Percentiles rank a stretch among this genome's conserved stretches.
Conservation (phyloP, 2,329 filamentous ascomycete genomes). For the Microthyrium microscopicum region DNA sequence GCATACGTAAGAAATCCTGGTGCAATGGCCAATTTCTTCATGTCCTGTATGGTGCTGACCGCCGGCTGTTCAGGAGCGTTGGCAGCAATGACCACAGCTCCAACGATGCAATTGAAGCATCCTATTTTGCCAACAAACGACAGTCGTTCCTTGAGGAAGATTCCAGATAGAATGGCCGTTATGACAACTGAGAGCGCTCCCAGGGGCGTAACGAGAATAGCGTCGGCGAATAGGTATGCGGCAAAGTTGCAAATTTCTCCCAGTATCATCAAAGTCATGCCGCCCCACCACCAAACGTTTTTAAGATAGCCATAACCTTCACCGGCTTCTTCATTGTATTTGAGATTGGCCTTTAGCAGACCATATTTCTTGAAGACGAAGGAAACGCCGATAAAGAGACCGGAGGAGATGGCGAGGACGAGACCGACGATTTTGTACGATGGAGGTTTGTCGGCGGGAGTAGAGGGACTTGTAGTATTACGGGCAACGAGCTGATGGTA, state of each 20-base stretch:
- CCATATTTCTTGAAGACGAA: slow-evolving; percentile 95
- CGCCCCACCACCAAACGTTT: slow-evolving; percentile 85
- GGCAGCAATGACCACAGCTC: slow-evolving; percentile 83
- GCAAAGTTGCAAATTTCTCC: slow-evolving; percentile 96
- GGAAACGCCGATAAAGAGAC: slow-evolving; percentile 81
- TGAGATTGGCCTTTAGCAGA: slow-evolving; percentile 78
- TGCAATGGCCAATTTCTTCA: slow-evolving; percentile 72
- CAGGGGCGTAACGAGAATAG: slow-evolving; percentile 83
- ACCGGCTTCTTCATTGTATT: slow-evolving; percentile 89
- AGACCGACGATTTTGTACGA: slow-evolving; percentile 79
- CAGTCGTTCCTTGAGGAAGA: slow-evolving; percentile 88
- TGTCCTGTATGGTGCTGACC: slow-evolving; percentile 75
- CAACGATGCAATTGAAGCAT: slow-evolving; percentile 88
- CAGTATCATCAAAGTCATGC: slow-evolving; percentile 93
- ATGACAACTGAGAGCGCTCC: slow-evolving; percentile 87
- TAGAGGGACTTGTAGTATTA: too few species aligned
- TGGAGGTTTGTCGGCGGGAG: slow-evolving; percentile 29
- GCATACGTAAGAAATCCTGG: slow-evolving; percentile 78
- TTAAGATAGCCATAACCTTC: slow-evolving; percentile 96
- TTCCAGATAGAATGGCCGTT: slow-evolving; percentile 75
- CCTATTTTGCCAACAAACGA: slow-evolving; percentile 93
- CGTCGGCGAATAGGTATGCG: slow-evolving; percentile 92
- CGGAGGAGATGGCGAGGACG: slow-evolving; percentile 67
- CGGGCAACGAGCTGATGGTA: too few species aligned
- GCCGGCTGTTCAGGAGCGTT: slow-evolving; percentile 80